phyloP scores from a whole-genome alignment of 352 stramenopile genomes.

The Phytopythium litorale region DNA sequence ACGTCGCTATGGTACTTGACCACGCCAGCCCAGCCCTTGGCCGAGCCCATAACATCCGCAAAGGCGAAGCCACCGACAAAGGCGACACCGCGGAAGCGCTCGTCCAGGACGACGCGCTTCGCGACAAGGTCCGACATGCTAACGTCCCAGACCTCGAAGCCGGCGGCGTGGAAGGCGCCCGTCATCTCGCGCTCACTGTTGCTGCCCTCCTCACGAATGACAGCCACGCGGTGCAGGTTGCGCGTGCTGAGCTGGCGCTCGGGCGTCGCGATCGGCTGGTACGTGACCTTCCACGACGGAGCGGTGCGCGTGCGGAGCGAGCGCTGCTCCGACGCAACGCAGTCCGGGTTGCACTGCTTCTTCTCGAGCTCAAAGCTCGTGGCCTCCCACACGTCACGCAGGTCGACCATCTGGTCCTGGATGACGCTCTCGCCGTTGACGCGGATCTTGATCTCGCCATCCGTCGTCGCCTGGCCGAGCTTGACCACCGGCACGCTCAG shows the following conservation, averaged over 20 bases:
- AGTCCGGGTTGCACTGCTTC: conserved; percentile 95
- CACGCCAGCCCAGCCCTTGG: conserved; percentile 97
- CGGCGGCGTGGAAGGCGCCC: conserved; percentile 94
- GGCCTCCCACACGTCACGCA: conserved; percentile 97
- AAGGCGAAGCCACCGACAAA: conserved; percentile 99
- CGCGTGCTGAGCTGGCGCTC: conserved; percentile 76
- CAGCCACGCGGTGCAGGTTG: conserved; percentile 92
- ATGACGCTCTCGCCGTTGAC: conserved; percentile 82
- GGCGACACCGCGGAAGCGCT: conserved; percentile 95
- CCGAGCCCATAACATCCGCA: conserved; percentile 98
- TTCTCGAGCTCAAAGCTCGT: conserved; percentile 99
- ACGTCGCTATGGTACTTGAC: conserved; percentile 97
- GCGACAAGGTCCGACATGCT: conserved; percentile 95
- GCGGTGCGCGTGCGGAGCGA: conserved; percentile 82
- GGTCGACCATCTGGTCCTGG: conserved; percentile 66
- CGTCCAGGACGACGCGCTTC: conserved; percentile 89
- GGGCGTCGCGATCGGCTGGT: conserved; percentile 76
- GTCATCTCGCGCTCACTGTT: conserved; percentile 99
- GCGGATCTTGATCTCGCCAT: conserved; percentile 87
- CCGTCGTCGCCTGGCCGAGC: conserved; percentile 89
- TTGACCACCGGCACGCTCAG: conserved; percentile 82
- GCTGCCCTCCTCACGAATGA: conserved; percentile 97
- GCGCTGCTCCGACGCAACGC: conserved; percentile 93
- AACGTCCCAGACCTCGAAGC: conserved; percentile 98
- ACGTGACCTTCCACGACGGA: conserved; percentile 92